Conservation (phyloP, 2,329 filamentous ascomycete genomes). For the Polytolypa hystricis region DNA sequence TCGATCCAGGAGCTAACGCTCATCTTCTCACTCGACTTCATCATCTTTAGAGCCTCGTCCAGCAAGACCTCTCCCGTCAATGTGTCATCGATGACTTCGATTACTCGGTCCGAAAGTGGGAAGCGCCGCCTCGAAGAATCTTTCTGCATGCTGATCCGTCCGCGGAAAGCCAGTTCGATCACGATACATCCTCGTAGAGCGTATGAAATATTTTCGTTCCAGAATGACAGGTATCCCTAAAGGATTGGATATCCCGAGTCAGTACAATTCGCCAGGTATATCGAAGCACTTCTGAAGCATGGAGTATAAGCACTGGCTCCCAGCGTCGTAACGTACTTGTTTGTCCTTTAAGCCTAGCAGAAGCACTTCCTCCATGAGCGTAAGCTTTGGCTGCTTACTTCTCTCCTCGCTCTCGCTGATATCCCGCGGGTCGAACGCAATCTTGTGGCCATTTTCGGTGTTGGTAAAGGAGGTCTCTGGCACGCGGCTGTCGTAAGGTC, state of each 20-base stretch:
- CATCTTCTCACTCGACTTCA: constrained; percentile 99
- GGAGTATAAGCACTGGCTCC: not conserved
- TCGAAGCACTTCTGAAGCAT: too few species aligned
- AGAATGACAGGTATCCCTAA: constrained; percentile 95
- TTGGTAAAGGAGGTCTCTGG: constrained; percentile 73
- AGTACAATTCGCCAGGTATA: too few species aligned
- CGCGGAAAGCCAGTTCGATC: constrained; percentile 89
- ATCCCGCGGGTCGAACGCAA: constrained; percentile 92
- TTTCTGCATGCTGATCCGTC: constrained; percentile 96
- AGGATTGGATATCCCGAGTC: too few species aligned
- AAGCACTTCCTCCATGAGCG: constrained; percentile 96
- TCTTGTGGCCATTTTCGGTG: constrained; percentile 93
- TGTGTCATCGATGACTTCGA: constrained; percentile 95
- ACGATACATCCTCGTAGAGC: constrained; percentile 96
- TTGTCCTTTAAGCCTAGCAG: constrained; percentile 96
- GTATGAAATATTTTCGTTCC: constrained; percentile 99
- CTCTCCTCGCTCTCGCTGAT: constrained; percentile 94
- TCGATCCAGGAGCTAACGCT: constrained; percentile 99
- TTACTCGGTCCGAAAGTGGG: constrained; percentile 80
- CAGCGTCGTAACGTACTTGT: constrained; percentile 53
- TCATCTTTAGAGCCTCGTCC: constrained; percentile 98
- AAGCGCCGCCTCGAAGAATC: constrained; percentile 86
- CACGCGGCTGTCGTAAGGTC: constrained; percentile 41
- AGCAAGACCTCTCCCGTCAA: constrained; percentile 93
- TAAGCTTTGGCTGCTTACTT: constrained; percentile 96